A percentile compares a stretch with the other conserved stretches of the same genome.
phyloP scores from a whole-genome alignment of 352 stramenopile genomes.

The Globisporangium paroecandrum region DNA sequence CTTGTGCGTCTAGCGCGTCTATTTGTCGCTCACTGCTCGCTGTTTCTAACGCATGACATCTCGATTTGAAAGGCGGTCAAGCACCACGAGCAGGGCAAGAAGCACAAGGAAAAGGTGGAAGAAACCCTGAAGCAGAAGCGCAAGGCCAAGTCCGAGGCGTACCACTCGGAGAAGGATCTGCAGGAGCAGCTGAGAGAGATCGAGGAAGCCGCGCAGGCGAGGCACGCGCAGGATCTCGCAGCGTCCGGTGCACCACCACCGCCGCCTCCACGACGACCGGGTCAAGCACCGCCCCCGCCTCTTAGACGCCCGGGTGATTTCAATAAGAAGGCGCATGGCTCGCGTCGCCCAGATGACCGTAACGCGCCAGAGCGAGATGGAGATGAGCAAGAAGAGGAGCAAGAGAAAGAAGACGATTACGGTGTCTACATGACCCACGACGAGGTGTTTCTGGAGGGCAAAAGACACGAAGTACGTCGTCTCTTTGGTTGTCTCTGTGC shows the following conservation, averaged over 20 bases:
- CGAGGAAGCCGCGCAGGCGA: slow-evolving; percentile 31
- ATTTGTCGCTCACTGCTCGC: not conserved
- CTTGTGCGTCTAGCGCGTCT: not conserved
- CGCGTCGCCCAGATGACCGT: not conserved
- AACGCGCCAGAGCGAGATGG: not conserved
- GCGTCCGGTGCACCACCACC: not conserved
- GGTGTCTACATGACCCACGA: slow-evolving; percentile 69
- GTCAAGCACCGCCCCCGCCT: slow-evolving; percentile 31
- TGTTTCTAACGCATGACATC: not conserved
- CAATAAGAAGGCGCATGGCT: not conserved
- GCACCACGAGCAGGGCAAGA: slow-evolving; percentile 74
- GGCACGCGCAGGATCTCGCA: slow-evolving; percentile 17
- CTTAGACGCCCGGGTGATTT: slow-evolving; percentile 13
- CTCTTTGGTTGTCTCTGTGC: not conserved
- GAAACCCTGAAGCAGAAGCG: slow-evolving; percentile 70
- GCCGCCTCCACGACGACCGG: slow-evolving; percentile 2
- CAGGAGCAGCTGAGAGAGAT: slow-evolving; percentile 70
- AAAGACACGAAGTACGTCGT: slow-evolving; percentile 49
- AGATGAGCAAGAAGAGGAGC: slow-evolving; percentile 13
- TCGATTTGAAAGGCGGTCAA: slow-evolving; percentile 55
- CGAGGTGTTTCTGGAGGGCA: slow-evolving; percentile 78
- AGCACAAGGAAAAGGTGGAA: slow-evolving; percentile 76
- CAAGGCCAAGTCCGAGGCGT: slow-evolving; percentile 60
- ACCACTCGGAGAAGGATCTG: slow-evolving; percentile 50
- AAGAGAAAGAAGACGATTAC: slow-evolving; percentile 54